Evolutionary conservation across 1,284 basidiomycete genomes (phyloP).

Genomic region (Singerocomus rubriflavus): DNA sequence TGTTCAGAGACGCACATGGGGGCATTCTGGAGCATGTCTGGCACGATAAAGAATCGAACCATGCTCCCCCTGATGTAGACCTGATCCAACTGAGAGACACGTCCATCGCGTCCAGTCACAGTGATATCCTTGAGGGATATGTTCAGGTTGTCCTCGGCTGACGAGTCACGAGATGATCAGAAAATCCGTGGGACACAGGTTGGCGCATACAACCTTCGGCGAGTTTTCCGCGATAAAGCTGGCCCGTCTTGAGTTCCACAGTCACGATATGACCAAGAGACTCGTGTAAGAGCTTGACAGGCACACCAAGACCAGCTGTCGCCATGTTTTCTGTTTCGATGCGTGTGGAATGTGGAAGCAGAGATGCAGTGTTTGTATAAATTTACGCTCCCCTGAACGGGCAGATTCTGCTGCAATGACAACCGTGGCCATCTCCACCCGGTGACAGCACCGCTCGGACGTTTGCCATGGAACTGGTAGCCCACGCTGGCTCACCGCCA

Average conservation of each 20-base stretch:
- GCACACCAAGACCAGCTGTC: constrained; percentile 73
- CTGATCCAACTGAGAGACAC: constrained; percentile 98
- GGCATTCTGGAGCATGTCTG: constrained; percentile 98
- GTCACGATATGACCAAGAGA: constrained; percentile 96
- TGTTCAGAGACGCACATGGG: constrained; percentile 78
- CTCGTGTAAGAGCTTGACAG: constrained; percentile 91
- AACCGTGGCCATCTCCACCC: too few relatives aligned
- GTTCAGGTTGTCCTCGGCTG: constrained; percentile 98
- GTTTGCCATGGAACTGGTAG: too few relatives aligned
- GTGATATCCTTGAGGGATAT: constrained; percentile 97
- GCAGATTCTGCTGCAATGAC: too few relatives aligned
- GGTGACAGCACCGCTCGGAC: too few relatives aligned
- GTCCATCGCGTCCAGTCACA: constrained; percentile 96
- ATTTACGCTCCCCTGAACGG: constrained; percentile 15
- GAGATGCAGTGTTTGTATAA: constrained; percentile 18
- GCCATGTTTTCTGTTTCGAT: constrained; percentile 22
- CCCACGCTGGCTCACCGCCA: too few relatives aligned
- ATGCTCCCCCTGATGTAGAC: constrained; percentile 99
- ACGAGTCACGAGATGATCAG: constrained; percentile 21
- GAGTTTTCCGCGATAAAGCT: constrained; percentile 95
- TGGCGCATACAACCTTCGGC: constrained; percentile 70
- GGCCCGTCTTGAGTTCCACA: constrained; percentile 96
- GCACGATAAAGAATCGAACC: constrained; percentile 98
- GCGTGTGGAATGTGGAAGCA: background rate
- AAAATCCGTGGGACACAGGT: constrained; percentile 8